Evolutionary conservation across 441 rosid genomes (phyloP).

Genomic region (Adansonia grandidieri): DNA sequence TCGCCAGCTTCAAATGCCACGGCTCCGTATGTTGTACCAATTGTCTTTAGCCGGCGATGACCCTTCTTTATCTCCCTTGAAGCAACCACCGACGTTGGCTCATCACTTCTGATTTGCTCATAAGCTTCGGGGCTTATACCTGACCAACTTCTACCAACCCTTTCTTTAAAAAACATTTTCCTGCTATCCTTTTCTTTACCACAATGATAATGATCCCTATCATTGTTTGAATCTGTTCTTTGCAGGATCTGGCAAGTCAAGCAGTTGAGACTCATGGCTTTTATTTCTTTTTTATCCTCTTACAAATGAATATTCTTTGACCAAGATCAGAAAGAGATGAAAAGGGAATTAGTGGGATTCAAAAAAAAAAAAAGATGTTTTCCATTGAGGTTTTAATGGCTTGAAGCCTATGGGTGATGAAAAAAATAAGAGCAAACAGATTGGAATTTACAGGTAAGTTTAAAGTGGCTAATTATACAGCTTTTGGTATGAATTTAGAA

Average conservation of each 20-base stretch:
- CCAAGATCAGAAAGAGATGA: not conserved
- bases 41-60: slow-evolving; percentile 44
- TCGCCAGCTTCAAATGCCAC: slow-evolving; percentile 27
- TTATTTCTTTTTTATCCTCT: not conserved
- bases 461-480: slow-evolving; percentile 12
- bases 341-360: not conserved
- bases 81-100: slow-evolving; percentile 26
- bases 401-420: not conserved
- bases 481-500: not conserved
- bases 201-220: slow-evolving; percentile 20
- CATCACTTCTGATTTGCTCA: slow-evolving; percentile 33
- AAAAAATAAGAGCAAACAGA: not conserved
- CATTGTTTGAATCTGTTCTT: slow-evolving; percentile 43
- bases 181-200: slow-evolving; percentile 6
- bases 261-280: slow-evolving; percentile 63
- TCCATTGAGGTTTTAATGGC: not conserved
- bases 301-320: not conserved
- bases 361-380: not conserved
- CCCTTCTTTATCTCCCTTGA: slow-evolving; percentile 39
- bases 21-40: slow-evolving; percentile 27
- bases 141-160: slow-evolving; percentile 55
- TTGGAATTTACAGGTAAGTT: not conserved
- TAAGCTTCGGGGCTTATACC: slow-evolving; percentile 41
- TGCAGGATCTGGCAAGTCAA: slow-evolving; percentile 53
- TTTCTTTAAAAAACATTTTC: slow-evolving; percentile 18